These are phyloP conservation scores for Pythium aquatile DNA, from an alignment of 352 stramenopile species.

Conservation along the genomic window DNA sequence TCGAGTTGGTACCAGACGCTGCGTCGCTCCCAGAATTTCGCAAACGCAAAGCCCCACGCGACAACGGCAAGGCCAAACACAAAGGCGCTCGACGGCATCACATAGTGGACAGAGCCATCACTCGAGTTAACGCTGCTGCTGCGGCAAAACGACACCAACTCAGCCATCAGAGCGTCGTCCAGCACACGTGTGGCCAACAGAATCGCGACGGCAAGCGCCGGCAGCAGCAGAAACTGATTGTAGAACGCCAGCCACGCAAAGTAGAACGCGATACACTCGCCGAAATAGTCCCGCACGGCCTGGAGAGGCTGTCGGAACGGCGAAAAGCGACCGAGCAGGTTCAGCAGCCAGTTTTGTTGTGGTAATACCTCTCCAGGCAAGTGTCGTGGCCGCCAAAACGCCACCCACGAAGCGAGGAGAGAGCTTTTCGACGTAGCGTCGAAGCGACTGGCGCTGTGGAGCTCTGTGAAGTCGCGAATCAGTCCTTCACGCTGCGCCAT, in stretches of 20 bases:
- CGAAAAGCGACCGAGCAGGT: conserved; percentile 34
- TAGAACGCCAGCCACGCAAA: conserved; percentile 89
- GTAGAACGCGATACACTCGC: conserved; percentile 87
- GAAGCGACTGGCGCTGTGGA: conserved; percentile 62
- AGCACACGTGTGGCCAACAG: conserved; percentile 26
- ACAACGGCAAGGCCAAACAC: conserved; percentile 34
- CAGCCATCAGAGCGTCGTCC: background rate
- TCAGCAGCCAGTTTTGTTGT: conserved; percentile 39
- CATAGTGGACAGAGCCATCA: background rate
- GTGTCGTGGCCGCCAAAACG: conserved; percentile 49
- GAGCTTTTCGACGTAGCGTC: conserved; percentile 35
- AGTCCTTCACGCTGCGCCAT: conserved; percentile 26
- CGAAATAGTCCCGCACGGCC: conserved; percentile 83
- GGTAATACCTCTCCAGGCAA: conserved; percentile 41
- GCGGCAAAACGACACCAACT: conserved; percentile 28
- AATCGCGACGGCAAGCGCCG: conserved; percentile 35
- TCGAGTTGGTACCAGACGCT: conserved; percentile 60
- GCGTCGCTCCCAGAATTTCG: conserved; percentile 56
- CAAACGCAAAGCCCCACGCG: conserved; percentile 51
- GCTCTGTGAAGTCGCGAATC: conserved; percentile 36
- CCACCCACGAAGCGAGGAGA: conserved; percentile 48
- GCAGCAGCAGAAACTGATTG: conserved; percentile 60
- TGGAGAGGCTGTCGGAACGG: conserved; percentile 78
- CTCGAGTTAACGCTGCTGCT: background rate
- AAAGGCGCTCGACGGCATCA: conserved; percentile 5